Evolutionary conservation across 2,329 filamentous ascomycete genomes (phyloP).

Genomic region (Fusarium beomiforme): DNA sequence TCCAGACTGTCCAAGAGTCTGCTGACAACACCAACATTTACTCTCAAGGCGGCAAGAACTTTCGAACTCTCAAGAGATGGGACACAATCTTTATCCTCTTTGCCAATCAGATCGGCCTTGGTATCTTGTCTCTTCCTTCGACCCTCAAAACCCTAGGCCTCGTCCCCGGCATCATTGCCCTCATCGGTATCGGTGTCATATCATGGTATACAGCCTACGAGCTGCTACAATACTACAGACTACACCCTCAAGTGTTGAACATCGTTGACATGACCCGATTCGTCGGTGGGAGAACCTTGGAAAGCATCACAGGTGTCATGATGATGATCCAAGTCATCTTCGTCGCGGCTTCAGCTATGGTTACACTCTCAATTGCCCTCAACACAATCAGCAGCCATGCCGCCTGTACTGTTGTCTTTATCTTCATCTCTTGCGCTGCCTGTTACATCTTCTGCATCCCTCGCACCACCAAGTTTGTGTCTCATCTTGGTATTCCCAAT

Average conservation of each 20-base stretch:
- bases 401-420: constrained; percentile 24
- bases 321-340: constrained; percentile 38
- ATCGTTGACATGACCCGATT: constrained; percentile 73
- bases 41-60: constrained; percentile 37
- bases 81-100: constrained; percentile 40
- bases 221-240: constrained; percentile 71
- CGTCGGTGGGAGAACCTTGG: constrained; percentile 47
- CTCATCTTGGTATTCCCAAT: constrained; percentile 21
- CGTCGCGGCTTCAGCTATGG: constrained; percentile 29
- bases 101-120: constrained; percentile 42
- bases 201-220: constrained; percentile 65
- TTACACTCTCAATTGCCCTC: constrained; percentile 30
- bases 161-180: constrained; percentile 73
- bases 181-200: constrained; percentile 70
- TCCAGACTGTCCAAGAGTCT: constrained; percentile 23
- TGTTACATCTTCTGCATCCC: constrained; percentile 25
- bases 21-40: constrained; percentile 35
- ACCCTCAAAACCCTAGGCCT: constrained; percentile 73
- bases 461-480: constrained; percentile 32
- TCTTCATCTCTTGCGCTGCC: constrained; percentile 14
- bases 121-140: constrained; percentile 72
- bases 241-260: constrained; percentile 73
- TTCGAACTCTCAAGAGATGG: constrained; percentile 38
- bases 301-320: constrained; percentile 22
- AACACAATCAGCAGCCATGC: constrained; percentile 32